Conservation (phyloP, 2,329 filamentous ascomycete genomes). For the Venturia aucupariae region DNA sequence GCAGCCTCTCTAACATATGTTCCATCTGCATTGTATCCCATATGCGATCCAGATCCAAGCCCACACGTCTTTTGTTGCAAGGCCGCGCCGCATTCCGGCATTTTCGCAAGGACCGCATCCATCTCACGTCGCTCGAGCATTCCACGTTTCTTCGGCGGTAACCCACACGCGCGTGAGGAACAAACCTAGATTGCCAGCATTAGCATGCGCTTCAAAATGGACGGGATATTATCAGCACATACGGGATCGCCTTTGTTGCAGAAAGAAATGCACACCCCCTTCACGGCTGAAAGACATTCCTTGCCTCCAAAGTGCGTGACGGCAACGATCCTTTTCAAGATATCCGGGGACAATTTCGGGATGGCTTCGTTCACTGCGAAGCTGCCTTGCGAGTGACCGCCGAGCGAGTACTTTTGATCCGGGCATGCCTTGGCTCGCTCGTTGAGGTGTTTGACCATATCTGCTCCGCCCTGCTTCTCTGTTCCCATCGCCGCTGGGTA, state of each 20-base stretch:
- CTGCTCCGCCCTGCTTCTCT: neutral
- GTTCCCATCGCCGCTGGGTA: conserved; percentile 12
- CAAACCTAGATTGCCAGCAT: neutral
- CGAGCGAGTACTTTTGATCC: conserved; percentile 8
- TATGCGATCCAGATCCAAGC: conserved; percentile 4
- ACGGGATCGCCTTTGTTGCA: conserved; percentile 13
- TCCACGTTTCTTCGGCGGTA: neutral
- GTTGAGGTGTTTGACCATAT: conserved; percentile 8
- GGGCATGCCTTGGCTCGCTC: conserved; percentile 6
- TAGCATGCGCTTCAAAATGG: neutral
- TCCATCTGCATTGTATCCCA: conserved; percentile 11
- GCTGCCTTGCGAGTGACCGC: conserved; percentile 12
- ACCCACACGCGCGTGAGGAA: neutral
- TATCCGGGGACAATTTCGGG: neutral
- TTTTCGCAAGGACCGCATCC: neutral
- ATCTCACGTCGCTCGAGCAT: neutral
- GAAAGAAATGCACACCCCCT: conserved; percentile 4
- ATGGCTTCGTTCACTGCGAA: conserved; percentile 3
- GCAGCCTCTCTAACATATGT: conserved; percentile 11
- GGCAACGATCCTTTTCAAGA: conserved; percentile 9
- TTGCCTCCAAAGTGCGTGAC: conserved; percentile 14
- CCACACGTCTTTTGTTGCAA: neutral
- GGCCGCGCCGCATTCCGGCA: conserved; percentile 4
- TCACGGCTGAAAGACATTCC: neutral
- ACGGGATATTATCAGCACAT: neutral